Conservation (phyloP, 1,139 yeast genomes). For the Spencermartinsiella ligniputridi region DNA sequence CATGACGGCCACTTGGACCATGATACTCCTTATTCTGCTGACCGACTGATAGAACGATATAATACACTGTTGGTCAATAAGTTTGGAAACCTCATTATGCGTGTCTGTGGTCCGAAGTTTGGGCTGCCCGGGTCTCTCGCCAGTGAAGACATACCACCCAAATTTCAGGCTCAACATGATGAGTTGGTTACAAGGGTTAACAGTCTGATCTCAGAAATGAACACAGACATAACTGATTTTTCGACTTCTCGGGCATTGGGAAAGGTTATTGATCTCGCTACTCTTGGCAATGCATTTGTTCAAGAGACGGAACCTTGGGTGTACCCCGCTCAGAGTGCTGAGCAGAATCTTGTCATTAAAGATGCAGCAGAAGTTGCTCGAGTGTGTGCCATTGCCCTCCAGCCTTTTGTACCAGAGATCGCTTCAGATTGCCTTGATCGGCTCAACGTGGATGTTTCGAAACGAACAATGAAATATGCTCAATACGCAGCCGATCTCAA, state of each 20-base stretch:
- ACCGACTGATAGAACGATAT: conserved; percentile 55
- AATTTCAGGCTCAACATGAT: conserved; percentile 1
- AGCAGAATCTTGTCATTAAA: conserved; percentile 41
- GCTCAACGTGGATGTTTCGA: conserved; percentile 45
- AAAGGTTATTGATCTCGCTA: conserved; percentile 58
- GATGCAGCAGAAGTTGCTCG: conserved; percentile 70
- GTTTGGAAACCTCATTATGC: conserved; percentile 70
- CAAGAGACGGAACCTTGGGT: conserved; percentile 56
- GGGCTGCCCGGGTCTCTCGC: conserved; percentile 37
- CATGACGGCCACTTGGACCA: conserved; percentile 69
- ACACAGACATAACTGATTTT: conserved; percentile 42
- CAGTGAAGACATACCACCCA: background rate
- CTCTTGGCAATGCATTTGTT: conserved; percentile 60
- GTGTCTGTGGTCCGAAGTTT: conserved; percentile 72
- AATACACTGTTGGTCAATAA: conserved; percentile 64
- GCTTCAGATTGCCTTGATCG: conserved; percentile 58
- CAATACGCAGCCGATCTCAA: conserved; percentile 44
- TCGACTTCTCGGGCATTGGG: conserved; percentile 55
- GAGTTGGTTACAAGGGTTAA: conserved; percentile 30
- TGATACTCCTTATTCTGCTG: conserved; percentile 76
- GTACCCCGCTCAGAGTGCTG: conserved; percentile 28
- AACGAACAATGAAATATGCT: conserved; percentile 43
- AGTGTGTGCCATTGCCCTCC: conserved; percentile 58
- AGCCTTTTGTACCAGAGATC: conserved; percentile 69
- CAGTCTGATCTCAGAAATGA: conserved; percentile 37